Evolutionary conservation across 352 stramenopile species (phyloP).

Genomic region (Pythium graminicola): DNA sequence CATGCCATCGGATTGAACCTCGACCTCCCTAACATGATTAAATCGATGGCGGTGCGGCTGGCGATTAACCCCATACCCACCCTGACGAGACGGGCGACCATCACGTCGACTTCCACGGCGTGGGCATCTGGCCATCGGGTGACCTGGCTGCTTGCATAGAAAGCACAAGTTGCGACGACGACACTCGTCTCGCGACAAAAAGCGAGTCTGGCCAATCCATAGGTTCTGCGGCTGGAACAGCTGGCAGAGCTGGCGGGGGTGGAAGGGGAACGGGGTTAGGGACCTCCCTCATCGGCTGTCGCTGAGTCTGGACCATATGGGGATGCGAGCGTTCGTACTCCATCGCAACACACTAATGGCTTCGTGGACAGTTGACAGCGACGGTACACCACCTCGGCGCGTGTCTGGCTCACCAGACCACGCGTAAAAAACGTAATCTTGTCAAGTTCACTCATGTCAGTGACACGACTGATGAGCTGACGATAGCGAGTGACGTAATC

Average conservation of each 20-base stretch:
- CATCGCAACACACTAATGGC: constrained; percentile 3
- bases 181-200: constrained; percentile 2
- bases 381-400: constrained; percentile 8
- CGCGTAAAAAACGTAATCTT: constrained; percentile 9
- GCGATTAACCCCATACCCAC: no score
- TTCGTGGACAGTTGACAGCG: constrained; percentile 7
- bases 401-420: constrained; percentile 3
- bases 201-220: not conserved
- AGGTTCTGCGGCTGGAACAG: no score
- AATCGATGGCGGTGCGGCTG: no score
- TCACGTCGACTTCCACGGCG: no score
- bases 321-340: constrained; percentile 12
- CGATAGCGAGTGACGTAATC: constrained; percentile 7
- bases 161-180: constrained; percentile 4
- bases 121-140: not conserved
- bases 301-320: no score
- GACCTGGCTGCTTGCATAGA: not conserved
- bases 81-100: no score
- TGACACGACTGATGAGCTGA: constrained; percentile 6
- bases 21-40: no score
- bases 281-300: no score
- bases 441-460: constrained; percentile 12
- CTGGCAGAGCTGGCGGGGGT: no score
- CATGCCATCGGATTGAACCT: no score
- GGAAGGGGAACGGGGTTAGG: no score